These are phyloP conservation scores for Aspergillus sp. DNA, from an alignment of 2,329 filamentous ascomycete genomes.

Conservation along the genomic window DNA sequence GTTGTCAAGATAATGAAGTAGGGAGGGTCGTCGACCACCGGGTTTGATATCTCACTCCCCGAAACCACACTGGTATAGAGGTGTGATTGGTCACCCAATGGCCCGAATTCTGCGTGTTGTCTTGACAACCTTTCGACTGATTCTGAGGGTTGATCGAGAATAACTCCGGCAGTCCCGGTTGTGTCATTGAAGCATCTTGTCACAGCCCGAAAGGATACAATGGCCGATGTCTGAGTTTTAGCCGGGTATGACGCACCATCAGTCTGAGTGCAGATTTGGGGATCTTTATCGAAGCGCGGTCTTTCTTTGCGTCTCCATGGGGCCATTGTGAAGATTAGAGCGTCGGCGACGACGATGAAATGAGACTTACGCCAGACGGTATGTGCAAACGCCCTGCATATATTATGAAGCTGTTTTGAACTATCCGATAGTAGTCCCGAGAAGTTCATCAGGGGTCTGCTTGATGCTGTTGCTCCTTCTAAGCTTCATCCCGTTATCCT, in stretches of 20 bases:
- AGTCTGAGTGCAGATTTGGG: background rate
- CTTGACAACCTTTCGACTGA: conserved; percentile 71
- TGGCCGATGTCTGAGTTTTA: conserved; percentile 8
- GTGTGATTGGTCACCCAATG: conserved; percentile 72
- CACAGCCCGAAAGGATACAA: conserved; percentile 19
- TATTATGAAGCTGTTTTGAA: too few species aligned
- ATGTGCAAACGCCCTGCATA: too few species aligned
- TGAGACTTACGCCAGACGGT: background rate
- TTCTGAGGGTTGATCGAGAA: conserved; percentile 37
- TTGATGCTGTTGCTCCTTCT: too few species aligned
- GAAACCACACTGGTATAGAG: conserved; percentile 81
- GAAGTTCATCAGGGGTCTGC: too few species aligned
- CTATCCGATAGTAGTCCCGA: too few species aligned
- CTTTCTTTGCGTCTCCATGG: conserved; percentile 24
- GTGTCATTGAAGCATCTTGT: conserved; percentile 13
- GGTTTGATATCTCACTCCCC: conserved; percentile 72
- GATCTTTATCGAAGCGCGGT: conserved; percentile 11
- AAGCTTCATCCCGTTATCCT: too few species aligned
- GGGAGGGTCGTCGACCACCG: conserved; percentile 85
- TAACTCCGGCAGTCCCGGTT: background rate
- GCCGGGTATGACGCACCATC: background rate
- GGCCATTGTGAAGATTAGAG: conserved; percentile 14
- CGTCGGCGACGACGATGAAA: background rate
- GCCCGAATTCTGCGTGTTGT: conserved; percentile 84
- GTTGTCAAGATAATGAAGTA: conserved; percentile 94